These are phyloP conservation scores for Rhododendron henanense DNA, from an alignment of 148 eudicot species.

Conservation along the genomic window DNA sequence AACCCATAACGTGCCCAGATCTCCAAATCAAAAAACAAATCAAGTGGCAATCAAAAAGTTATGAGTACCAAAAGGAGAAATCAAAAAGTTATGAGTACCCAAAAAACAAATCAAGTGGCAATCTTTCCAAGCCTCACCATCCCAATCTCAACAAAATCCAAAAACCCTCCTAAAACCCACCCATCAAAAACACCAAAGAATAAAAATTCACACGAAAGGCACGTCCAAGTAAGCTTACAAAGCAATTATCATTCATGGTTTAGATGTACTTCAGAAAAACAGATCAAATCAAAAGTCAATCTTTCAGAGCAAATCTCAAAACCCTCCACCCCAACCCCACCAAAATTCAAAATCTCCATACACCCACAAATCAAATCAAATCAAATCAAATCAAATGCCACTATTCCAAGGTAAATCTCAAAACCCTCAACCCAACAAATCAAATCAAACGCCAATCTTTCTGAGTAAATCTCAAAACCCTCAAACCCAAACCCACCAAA, in stretches of 20 bases:
- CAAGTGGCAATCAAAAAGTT: background rate
- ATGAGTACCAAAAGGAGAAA: background rate
- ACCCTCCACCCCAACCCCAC: background rate
- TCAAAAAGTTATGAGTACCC: background rate
- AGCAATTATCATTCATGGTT: background rate
- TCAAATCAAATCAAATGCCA: background rate
- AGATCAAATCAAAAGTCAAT: background rate
- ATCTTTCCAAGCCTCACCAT: background rate
- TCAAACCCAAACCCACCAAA: background rate
- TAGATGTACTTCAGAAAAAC: background rate
- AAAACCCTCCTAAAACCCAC: background rate
- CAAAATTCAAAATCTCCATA: background rate
- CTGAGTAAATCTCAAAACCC: background rate
- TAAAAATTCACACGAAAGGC: background rate
- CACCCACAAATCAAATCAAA: background rate
- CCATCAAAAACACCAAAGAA: background rate
- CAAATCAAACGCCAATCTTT: background rate
- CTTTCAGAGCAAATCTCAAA: background rate
- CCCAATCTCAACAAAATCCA: background rate
- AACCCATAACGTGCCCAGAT: background rate
- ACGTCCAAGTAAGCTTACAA: background rate
- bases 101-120: background rate
- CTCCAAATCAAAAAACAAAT: conserved; percentile 8
- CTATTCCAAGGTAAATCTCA: background rate
- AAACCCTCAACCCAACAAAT: background rate